phyloP scores from a whole-genome alignment of 352 stramenopile species.

The Globisporangium heterothallicum region DNA sequence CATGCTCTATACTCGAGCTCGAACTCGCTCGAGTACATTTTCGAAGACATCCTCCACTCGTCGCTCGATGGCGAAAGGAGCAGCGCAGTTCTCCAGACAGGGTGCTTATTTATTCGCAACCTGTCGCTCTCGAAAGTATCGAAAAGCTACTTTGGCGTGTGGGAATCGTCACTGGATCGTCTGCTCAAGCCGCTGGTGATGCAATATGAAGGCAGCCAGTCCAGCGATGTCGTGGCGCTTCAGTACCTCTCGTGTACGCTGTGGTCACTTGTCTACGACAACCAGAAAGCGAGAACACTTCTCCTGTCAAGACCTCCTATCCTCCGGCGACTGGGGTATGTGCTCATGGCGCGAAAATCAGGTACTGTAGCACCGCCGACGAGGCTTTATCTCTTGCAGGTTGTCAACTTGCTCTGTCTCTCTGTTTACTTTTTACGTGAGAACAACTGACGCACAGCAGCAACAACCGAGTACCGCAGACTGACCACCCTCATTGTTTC shows the following conservation, averaged over 20 bases:
- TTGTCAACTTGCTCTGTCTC: too few relatives aligned
- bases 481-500: too few relatives aligned
- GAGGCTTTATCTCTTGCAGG: too few relatives aligned
- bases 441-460: neutral
- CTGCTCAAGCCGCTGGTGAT: slow-evolving; percentile 25
- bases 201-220: neutral
- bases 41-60: slow-evolving; percentile 45
- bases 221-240: neutral
- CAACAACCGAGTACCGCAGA: too few relatives aligned
- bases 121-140: slow-evolving; percentile 45
- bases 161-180: slow-evolving; percentile 36
- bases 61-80: slow-evolving; percentile 4
- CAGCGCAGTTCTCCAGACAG: slow-evolving; percentile 18
- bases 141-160: slow-evolving; percentile 56
- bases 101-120: slow-evolving; percentile 52
- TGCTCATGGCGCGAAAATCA: slow-evolving; percentile 14
- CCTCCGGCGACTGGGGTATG: slow-evolving; percentile 28
- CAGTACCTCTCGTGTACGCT: slow-evolving; percentile 31
- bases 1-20: slow-evolving; percentile 30
- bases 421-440: too few relatives aligned
- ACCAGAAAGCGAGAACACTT: slow-evolving; percentile 48
- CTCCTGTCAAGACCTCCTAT: slow-evolving; percentile 24
- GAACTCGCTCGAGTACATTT: slow-evolving; percentile 27
- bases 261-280: slow-evolving; percentile 57
- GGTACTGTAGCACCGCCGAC: too few relatives aligned